A percentile compares a stretch with the other conserved stretches of the same genome.
Evolutionary conservation across 352 stramenopile genomes (phyloP).

Genomic region (Phytophthora hibernalis): DNA sequence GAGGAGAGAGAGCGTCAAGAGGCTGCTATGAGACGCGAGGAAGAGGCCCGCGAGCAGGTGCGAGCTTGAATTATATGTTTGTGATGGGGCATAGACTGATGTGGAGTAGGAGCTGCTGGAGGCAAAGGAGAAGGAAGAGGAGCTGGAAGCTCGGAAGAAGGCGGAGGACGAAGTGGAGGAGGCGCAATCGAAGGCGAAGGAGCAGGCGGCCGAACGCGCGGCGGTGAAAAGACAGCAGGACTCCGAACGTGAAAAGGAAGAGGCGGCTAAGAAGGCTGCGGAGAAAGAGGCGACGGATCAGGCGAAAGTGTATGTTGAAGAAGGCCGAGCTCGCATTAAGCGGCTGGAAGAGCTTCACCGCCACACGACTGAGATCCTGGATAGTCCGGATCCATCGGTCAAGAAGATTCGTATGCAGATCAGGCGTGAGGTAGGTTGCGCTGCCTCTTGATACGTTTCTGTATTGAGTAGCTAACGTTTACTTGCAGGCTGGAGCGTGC

Average conservation of each 20-base stretch:
- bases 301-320: slow-evolving; percentile 52
- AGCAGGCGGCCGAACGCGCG: slow-evolving; percentile 35
- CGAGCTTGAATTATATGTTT: background rate
- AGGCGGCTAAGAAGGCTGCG: slow-evolving; percentile 45
- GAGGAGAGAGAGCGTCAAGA: slow-evolving; percentile 48
- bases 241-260: slow-evolving; percentile 38
- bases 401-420: slow-evolving; percentile 81
- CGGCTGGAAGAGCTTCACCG: slow-evolving; percentile 61
- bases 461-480: background rate
- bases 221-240: slow-evolving; percentile 40
- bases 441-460: background rate
- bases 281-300: slow-evolving; percentile 42
- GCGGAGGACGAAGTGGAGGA: slow-evolving; percentile 37
- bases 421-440: slow-evolving; percentile 51
- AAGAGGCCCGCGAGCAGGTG: slow-evolving; percentile 53
- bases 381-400: slow-evolving; percentile 50
- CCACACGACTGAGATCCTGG: slow-evolving; percentile 55
- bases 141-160: slow-evolving; percentile 32
- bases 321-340: slow-evolving; percentile 54
- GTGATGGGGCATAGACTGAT: background rate
- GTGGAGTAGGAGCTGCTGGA: slow-evolving; percentile 30
- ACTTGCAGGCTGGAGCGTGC: slow-evolving; percentile 66
- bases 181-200: slow-evolving; percentile 43
- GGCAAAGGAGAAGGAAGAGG: slow-evolving; percentile 34
- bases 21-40: slow-evolving; percentile 29